Base-by-base conservation (phyloP, 345 rosid species). In the Syzygium aqueum region DNA sequence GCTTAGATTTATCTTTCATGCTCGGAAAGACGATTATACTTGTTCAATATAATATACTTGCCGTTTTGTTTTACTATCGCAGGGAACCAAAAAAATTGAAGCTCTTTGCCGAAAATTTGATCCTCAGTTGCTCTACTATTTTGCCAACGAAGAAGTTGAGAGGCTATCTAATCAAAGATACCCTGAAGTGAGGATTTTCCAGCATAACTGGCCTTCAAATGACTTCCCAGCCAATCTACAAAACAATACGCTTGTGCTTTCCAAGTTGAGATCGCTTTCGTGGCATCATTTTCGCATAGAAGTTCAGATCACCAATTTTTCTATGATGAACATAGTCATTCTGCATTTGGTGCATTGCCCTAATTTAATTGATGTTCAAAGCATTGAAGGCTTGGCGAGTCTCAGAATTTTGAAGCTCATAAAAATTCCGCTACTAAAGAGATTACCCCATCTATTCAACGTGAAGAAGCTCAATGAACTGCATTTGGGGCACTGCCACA, bases 161-260 rank as follows among this genome's bases (percentile, higher is more conserved):
- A 86, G 21, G 37, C 23, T 40, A 1, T 51, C 67, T 56, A 30
- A 52, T 53, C 19, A 23, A 30, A 53, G 51, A 57, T 77, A 51
- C 67, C 65, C 54, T 7, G 65, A 77, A 17, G 51, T 77, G 28
- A 37, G 54, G 33, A 8, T 10, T 28, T 25, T 4, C 7, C 1
- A 7, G 1, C 10, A 63, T 2, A 28, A 63, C 1, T 63, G 21
- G 77, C 9, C 21, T 14, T 63, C 37, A 15, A 28, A n/a, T 28
- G 63, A 63, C 7, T 61, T 61, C 30, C 67, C 7, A n/a, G 67
- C 3, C 33, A 61, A 90, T 57, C 93, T 85, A 88, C 92, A 46
- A 88, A 89, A 61, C 67, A 61, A 5, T 7, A n/a, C 4, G 33
- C 9, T 0, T n/a, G 6, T 61, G 67, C 33, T 61, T 61, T 61